A percentile compares a stretch with the other conserved stretches of the same genome.
phyloP scores from a whole-genome alignment of 257 asterid genomes.

The Solanum bukasovii region DNA sequence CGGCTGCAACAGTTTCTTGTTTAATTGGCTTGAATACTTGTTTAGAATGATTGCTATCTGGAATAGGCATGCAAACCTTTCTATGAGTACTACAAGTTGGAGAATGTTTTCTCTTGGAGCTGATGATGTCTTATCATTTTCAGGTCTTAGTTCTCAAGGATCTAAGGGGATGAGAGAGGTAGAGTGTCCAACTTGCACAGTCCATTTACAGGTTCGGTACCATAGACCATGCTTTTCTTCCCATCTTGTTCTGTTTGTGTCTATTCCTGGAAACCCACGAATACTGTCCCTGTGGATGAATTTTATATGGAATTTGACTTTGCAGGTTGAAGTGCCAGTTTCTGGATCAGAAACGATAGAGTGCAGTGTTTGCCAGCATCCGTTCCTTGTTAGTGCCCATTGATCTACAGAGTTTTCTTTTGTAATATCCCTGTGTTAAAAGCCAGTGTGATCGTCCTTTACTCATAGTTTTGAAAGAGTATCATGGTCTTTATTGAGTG shows the following conservation, averaged over 20 bases:
- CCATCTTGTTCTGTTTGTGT: neutral
- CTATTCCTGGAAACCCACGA: neutral
- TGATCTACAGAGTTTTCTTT: conserved; percentile 2
- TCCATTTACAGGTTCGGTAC: conserved; percentile 63
- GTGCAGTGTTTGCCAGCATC: conserved; percentile 61
- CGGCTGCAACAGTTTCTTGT: neutral
- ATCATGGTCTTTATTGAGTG: neutral
- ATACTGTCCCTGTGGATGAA: neutral
- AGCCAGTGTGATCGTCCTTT: neutral
- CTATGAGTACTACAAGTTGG: neutral
- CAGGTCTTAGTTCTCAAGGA: conserved; percentile 38
- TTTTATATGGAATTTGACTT: neutral
- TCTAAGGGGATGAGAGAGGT: conserved; percentile 65
- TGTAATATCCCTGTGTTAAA: neutral
- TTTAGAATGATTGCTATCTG: neutral
- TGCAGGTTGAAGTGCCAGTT: conserved; percentile 1
- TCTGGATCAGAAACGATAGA: conserved; percentile 41
- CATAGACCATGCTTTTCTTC: neutral
- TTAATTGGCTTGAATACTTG: neutral
- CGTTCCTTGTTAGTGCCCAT: conserved; percentile 44
- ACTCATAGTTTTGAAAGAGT: neutral
- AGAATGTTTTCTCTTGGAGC: neutral
- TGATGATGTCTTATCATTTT: neutral
- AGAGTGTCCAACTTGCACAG: conserved; percentile 86
- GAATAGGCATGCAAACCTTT: neutral